Percentiles rank a stretch among this genome's conserved stretches.
These are phyloP conservation scores for Aureobasidium sp. DNA, from an alignment of 2,329 filamentous ascomycete genomes.

Conservation along the genomic window DNA sequence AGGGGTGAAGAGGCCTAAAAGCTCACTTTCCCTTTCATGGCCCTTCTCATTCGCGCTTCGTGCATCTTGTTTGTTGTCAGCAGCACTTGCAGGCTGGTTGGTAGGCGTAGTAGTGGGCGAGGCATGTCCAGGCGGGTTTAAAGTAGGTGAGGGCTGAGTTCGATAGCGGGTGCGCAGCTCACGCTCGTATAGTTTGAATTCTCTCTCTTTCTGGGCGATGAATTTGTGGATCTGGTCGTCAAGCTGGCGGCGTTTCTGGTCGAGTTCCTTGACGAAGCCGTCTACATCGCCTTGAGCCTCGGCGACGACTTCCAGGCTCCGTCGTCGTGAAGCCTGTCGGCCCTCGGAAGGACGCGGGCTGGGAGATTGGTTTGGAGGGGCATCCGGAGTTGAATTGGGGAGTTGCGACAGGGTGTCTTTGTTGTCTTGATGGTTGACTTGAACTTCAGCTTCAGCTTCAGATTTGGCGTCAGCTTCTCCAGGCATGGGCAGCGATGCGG, in stretches of 20 bases:
- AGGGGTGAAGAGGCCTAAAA: conserved; percentile 32
- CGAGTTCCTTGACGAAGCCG: conserved; percentile 25
- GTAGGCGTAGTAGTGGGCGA: neutral
- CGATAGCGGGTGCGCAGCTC: conserved; percentile 24
- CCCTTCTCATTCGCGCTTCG: neutral
- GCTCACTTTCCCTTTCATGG: conserved; percentile 27
- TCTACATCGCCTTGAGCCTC: conserved; percentile 19
- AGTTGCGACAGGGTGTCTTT: neutral
- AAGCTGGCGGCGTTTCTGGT: conserved; percentile 31
- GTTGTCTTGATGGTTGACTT: neutral
- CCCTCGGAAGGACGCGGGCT: conserved; percentile 11
- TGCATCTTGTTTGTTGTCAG: neutral
- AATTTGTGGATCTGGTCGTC: conserved; percentile 34
- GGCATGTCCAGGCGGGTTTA: neutral
- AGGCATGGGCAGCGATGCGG: conserved; percentile 9
- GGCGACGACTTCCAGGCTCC: conserved; percentile 17
- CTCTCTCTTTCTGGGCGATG: conserved; percentile 32
- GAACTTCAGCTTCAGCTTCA: neutral
- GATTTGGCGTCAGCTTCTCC: neutral
- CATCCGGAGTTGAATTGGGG: neutral
- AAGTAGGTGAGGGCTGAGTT: neutral
- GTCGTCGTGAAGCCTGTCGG: conserved; percentile 17
- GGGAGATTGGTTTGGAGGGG: conserved; percentile 4
- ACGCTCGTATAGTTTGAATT: conserved; percentile 31
- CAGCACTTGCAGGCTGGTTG: neutral